A percentile compares a stretch with the other conserved stretches of the same genome.
These are phyloP conservation scores for Tilletia caries DNA, from an alignment of 1,284 basidiomycete genomes.

Conservation along the genomic window DNA sequence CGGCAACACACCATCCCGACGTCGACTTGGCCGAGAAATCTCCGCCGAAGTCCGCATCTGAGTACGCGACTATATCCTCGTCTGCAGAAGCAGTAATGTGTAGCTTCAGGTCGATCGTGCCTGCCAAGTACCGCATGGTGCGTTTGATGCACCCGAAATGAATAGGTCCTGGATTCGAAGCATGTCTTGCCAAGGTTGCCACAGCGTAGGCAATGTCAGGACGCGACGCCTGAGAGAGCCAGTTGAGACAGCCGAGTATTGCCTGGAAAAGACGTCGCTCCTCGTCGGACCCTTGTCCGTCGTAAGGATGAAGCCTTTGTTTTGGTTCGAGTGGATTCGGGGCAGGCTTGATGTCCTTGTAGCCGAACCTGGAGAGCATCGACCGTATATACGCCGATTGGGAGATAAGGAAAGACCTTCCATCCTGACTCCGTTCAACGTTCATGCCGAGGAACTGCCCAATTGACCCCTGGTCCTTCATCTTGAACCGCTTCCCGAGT, in stretches of 20 bases:
- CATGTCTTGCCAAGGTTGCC: too few species aligned
- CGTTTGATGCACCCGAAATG: too few species aligned
- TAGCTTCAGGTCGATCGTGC: not conserved
- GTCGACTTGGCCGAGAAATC: too few species aligned
- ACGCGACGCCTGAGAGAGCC: too few species aligned
- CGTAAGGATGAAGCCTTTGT: not conserved
- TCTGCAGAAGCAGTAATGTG: not conserved
- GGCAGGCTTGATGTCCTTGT: not conserved
- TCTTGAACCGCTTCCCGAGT: not conserved
- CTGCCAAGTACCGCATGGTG: not conserved
- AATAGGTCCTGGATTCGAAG: too few species aligned
- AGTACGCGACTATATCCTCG: too few species aligned
- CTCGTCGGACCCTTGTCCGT: not conserved
- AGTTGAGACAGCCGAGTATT: too few species aligned
- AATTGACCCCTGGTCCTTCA: not conserved
- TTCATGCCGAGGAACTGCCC: not conserved
- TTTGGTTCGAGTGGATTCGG: not conserved
- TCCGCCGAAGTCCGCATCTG: too few species aligned
- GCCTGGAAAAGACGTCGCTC: not conserved
- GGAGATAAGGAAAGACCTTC: not conserved
- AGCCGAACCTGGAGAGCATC: not conserved
- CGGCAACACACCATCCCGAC: too few species aligned
- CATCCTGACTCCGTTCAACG: not conserved
- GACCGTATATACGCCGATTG: not conserved
- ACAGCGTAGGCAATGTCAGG: too few species aligned